These are phyloP conservation scores for Clonostachys rhizophaga DNA, from an alignment of 2,329 filamentous ascomycete genomes.

Conservation along the genomic window DNA sequence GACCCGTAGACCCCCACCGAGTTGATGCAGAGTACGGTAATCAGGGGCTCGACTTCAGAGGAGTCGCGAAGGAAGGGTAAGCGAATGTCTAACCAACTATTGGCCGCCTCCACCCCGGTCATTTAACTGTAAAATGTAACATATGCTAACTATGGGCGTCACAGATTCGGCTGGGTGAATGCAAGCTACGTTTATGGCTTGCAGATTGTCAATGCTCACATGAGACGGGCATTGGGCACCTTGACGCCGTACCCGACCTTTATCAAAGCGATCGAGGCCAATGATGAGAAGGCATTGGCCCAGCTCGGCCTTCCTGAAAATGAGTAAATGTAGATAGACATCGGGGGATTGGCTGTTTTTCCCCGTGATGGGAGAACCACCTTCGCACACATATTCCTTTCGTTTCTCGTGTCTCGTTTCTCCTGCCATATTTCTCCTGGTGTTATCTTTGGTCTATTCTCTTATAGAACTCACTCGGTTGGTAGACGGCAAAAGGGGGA, in stretches of 20 bases:
- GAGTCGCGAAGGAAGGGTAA: slow-evolving; percentile 92
- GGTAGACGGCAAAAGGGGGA: not conserved
- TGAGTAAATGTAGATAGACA: not conserved
- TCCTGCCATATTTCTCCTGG: not conserved
- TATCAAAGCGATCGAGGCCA: slow-evolving; percentile 59
- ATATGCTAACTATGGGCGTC: not conserved
- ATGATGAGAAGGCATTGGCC: slow-evolving; percentile 47
- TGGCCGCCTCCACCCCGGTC: not conserved
- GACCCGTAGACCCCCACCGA: slow-evolving; percentile 82
- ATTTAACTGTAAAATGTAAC: not conserved
- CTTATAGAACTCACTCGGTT: not conserved
- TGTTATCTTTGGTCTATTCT: not conserved
- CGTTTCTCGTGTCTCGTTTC: not conserved
- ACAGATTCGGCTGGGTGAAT: slow-evolving; percentile 97
- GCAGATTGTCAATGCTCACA: slow-evolving; percentile 82
- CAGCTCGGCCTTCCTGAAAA: slow-evolving; percentile 21
- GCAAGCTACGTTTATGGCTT: slow-evolving; percentile 95
- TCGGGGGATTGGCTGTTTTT: no score
- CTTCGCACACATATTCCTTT: no score
- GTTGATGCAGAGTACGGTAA: slow-evolving; percentile 98
- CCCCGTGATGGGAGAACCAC: no score
- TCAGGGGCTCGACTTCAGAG: slow-evolving; percentile 92
- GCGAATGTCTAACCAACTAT: slow-evolving; percentile 25
- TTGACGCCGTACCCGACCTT: slow-evolving; percentile 85
- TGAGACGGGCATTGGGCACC: slow-evolving; percentile 82